A percentile compares a stretch with the other conserved stretches of the same genome.
These are phyloP conservation scores for Scytalidium lignicola DNA, from an alignment of 2,329 filamentous ascomycete genomes.

Conservation along the genomic window DNA sequence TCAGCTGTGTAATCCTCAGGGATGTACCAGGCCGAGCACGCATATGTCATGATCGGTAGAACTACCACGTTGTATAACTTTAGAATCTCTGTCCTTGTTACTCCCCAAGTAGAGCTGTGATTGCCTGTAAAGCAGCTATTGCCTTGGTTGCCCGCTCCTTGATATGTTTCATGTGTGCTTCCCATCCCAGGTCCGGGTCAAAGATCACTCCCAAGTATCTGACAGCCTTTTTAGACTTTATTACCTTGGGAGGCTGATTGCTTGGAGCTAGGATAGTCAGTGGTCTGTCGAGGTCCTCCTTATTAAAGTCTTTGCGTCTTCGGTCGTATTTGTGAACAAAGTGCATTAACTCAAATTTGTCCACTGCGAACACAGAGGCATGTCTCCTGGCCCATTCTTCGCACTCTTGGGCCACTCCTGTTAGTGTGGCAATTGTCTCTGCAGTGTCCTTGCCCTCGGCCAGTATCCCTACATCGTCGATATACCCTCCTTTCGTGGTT, in stretches of 20 bases:
- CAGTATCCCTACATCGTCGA: conserved; percentile 22
- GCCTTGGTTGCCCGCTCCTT: conserved; percentile 6
- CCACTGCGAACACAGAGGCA: conserved; percentile 22
- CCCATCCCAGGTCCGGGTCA: conserved; percentile 12
- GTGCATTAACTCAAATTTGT: conserved; percentile 27
- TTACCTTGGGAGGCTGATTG: not conserved
- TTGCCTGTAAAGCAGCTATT: conserved; percentile 3
- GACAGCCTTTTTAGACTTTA: conserved; percentile 6
- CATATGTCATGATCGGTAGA: conserved; percentile 27
- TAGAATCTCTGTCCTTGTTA: not conserved
- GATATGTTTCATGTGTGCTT: conserved; percentile 8
- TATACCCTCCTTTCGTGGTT: conserved; percentile 17
- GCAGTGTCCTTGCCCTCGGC: conserved; percentile 5
- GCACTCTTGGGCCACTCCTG: conserved; percentile 14
- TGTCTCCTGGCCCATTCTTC: conserved; percentile 20
- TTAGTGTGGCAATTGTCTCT: conserved; percentile 12
- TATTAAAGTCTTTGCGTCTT: not conserved
- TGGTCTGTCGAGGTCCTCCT: no score
- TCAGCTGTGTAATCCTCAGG: not conserved
- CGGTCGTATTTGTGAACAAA: conserved; percentile 13
- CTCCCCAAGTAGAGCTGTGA: conserved; percentile 7
- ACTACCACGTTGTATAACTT: conserved; percentile 23
- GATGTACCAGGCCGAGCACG: conserved; percentile 21
- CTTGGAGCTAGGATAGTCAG: not conserved
- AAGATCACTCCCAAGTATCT: conserved; percentile 18